These are phyloP conservation scores for Pseudoneurospora amorphoporcata DNA, from an alignment of 495 filamentous ascomycete genomes.

Conservation along the genomic window DNA sequence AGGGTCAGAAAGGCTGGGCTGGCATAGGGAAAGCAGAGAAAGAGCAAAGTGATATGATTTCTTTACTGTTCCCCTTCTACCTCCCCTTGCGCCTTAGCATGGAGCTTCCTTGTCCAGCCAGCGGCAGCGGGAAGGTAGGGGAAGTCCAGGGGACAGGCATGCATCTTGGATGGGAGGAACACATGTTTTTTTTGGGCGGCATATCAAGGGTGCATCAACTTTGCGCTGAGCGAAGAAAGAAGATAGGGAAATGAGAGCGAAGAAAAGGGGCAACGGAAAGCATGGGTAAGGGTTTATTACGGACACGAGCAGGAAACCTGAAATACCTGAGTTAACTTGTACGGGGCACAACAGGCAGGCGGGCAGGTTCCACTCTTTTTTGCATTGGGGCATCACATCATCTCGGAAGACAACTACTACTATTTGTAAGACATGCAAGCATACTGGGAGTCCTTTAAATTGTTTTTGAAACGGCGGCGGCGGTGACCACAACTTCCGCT, in stretches of 20 bases:
- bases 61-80: not conserved
- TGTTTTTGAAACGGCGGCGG: not conserved
- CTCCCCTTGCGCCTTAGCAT: not conserved
- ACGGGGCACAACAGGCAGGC: not conserved
- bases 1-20: not conserved
- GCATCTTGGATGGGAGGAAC: not conserved
- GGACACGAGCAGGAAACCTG: not conserved
- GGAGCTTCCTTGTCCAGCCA: not conserved
- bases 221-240: not conserved
- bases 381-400: not conserved
- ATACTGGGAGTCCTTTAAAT: not conserved
- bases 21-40: not conserved
- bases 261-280: not conserved
- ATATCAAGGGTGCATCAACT: not conserved
- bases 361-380: not conserved
- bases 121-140: not conserved
- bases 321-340: not conserved
- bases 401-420: not conserved
- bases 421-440: not conserved
- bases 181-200: not conserved
- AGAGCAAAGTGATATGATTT: not conserved
- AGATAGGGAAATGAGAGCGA: not conserved
- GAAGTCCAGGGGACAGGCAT: not conserved
- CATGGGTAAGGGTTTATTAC: not conserved
- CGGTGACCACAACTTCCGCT: not conserved